Evolutionary conservation across 2,329 filamentous ascomycete species (phyloP).

Genomic region (Dryadomyces quercivorus): DNA sequence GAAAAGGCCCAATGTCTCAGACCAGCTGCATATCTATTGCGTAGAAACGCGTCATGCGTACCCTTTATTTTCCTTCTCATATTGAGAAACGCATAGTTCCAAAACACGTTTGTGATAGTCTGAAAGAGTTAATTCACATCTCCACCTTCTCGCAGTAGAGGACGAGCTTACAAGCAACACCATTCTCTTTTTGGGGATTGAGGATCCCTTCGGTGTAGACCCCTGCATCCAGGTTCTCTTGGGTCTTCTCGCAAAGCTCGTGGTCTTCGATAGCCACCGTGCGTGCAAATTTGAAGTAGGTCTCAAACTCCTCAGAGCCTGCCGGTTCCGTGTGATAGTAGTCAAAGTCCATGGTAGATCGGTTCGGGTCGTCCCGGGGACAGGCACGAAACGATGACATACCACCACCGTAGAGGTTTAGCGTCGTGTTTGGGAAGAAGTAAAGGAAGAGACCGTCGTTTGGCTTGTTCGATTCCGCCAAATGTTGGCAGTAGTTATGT

Average conservation of each 20-base stretch:
- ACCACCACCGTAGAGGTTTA: slow-evolving; percentile 5
- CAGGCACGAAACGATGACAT: slow-evolving; percentile 4
- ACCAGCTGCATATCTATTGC: background rate
- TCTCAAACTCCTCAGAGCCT: background rate
- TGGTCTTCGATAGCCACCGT: slow-evolving; percentile 5
- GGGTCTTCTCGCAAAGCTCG: slow-evolving; percentile 4
- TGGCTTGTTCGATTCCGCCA: slow-evolving; percentile 1
- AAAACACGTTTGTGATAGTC: slow-evolving; percentile 5
- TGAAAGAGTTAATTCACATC: background rate
- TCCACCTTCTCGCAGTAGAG: background rate
- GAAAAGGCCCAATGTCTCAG: background rate
- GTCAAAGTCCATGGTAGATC: slow-evolving; percentile 2
- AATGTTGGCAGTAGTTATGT: slow-evolving; percentile 5
- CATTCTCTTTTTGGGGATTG: slow-evolving; percentile 5
- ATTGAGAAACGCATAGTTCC: slow-evolving; percentile 3
- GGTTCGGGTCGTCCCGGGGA: background rate
- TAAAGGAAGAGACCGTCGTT: slow-evolving; percentile 5
- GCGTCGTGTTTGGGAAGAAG: slow-evolving; percentile 6
- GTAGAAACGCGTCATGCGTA: background rate
- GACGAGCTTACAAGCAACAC: slow-evolving; percentile 1
- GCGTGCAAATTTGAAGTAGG: slow-evolving; percentile 4
- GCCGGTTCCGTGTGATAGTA: slow-evolving; percentile 1
- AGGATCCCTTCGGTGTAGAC: slow-evolving; percentile 2
- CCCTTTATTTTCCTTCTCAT: background rate
- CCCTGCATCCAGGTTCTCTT: slow-evolving; percentile 1